Conservation (phyloP, 2,329 filamentous ascomycete species). For the Helotiales sp. region DNA sequence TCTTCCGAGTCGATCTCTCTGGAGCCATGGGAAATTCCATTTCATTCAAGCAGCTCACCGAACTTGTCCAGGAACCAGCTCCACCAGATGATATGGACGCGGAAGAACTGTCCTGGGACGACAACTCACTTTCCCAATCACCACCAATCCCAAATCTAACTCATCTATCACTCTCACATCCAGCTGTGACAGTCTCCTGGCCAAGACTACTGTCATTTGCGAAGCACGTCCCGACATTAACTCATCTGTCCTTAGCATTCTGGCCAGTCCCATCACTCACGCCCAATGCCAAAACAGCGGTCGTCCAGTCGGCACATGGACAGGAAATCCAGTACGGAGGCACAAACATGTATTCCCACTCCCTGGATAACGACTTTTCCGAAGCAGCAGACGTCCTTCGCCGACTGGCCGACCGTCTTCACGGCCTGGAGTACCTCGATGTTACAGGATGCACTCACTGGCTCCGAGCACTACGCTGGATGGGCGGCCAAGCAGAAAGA, state of each 20-base stretch:
- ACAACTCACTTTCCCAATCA: conserved; percentile 22
- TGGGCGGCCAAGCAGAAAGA: conserved; percentile 16
- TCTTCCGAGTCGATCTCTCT: conserved; percentile 60
- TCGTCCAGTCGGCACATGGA: conserved; percentile 47
- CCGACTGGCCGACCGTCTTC: conserved; percentile 55
- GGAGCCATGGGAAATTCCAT: conserved; percentile 57
- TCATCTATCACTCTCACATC: conserved; percentile 61
- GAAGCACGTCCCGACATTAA: conserved; percentile 57
- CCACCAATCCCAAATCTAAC: conserved; percentile 58
- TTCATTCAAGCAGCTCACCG: conserved; percentile 56
- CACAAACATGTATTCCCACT: conserved; percentile 62
- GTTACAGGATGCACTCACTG: conserved; percentile 63
- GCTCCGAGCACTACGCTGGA: conserved; percentile 44
- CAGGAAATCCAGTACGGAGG: conserved; percentile 56
- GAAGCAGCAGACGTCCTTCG: conserved; percentile 62
- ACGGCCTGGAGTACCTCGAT: conserved; percentile 64
- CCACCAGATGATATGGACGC: conserved; percentile 13
- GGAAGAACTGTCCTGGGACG: conserved; percentile 37
- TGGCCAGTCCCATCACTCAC: conserved; percentile 67
- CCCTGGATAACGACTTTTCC: conserved; percentile 62
- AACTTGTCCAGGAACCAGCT: conserved; percentile 48
- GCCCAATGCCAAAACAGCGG: conserved; percentile 56
- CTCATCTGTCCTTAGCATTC: conserved; percentile 64
- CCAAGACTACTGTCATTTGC: conserved; percentile 61
- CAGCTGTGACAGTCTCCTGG: conserved; percentile 55